A percentile compares a stretch with the other conserved stretches of the same genome.
Conservation (phyloP, 106 monocot genomes). For the Chionographis japonica region DNA sequence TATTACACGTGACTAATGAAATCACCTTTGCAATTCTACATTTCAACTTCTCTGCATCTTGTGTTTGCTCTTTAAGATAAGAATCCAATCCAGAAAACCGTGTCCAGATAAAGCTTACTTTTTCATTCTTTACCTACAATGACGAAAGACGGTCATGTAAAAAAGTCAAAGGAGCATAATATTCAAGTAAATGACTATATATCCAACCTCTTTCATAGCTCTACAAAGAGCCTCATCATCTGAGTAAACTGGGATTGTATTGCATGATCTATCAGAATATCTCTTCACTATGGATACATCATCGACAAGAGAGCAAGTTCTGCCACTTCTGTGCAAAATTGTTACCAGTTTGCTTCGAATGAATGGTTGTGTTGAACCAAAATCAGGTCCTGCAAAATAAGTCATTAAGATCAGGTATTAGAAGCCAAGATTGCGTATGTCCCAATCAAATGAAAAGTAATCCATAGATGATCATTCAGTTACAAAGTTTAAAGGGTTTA, state of each 20-base stretch:
- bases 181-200: not conserved
- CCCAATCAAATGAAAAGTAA: not conserved
- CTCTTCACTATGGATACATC: conserved; percentile 60
- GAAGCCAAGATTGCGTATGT: not conserved
- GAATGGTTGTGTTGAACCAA: conserved; percentile 53
- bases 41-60: conserved; percentile 49
- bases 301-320: conserved; percentile 80
- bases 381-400: conserved; percentile 70
- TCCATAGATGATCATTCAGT: no score
- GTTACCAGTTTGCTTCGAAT: conserved; percentile 64
- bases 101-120: conserved; percentile 77
- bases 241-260: conserved; percentile 69
- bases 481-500: no score
- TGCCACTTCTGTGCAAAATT: conserved; percentile 55
- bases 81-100: conserved; percentile 70
- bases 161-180: not conserved
- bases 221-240: conserved; percentile 85
- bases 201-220: conserved; percentile 71
- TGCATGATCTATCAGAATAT: conserved; percentile 88
- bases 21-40: conserved; percentile 52
- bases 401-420: not conserved
- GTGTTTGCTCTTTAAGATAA: conserved; percentile 53
- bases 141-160: conserved; percentile 5
- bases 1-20: conserved; percentile 59
- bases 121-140: conserved; percentile 75